Conservation (phyloP, 305 asterid species). For the Fraxinus angustifolia region DNA sequence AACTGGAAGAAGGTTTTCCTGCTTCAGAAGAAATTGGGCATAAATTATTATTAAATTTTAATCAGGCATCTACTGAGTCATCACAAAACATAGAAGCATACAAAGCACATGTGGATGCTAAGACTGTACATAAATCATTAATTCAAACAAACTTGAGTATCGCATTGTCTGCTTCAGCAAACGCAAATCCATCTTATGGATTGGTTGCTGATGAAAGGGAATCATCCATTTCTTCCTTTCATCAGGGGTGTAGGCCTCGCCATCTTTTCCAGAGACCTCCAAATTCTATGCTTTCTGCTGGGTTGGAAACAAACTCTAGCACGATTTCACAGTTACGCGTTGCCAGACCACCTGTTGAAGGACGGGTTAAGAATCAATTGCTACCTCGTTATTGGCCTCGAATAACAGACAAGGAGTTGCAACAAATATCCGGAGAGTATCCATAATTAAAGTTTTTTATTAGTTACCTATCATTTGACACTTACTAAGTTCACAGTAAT, state of each 20-base stretch:
- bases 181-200: constrained; percentile 34
- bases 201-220: constrained; percentile 52
- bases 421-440: constrained; percentile 97
- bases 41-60: constrained; percentile 33
- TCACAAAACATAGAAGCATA: constrained; percentile 32
- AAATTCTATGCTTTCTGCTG: constrained; percentile 43
- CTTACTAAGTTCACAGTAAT: background rate
- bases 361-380: constrained; percentile 82
- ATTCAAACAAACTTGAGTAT: constrained; percentile 80
- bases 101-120: constrained; percentile 32
- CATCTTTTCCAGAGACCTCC: constrained; percentile 73
- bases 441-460: constrained; percentile 32
- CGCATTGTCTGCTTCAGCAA: constrained; percentile 53
- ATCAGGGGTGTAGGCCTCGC: constrained; percentile 57
- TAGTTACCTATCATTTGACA: constrained; percentile 3
- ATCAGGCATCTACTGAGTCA: constrained; percentile 35
- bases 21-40: constrained; percentile 43
- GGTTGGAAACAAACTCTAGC: constrained; percentile 50
- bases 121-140: constrained; percentile 35
- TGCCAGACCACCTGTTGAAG: constrained; percentile 96
- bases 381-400: constrained; percentile 99
- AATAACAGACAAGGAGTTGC: constrained; percentile 92
- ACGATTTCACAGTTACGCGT: constrained; percentile 66
- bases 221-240: constrained; percentile 43
- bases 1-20: constrained; percentile 41